Conservation (phyloP, 2,329 filamentous ascomycete species). For the Beauveria sp. region DNA sequence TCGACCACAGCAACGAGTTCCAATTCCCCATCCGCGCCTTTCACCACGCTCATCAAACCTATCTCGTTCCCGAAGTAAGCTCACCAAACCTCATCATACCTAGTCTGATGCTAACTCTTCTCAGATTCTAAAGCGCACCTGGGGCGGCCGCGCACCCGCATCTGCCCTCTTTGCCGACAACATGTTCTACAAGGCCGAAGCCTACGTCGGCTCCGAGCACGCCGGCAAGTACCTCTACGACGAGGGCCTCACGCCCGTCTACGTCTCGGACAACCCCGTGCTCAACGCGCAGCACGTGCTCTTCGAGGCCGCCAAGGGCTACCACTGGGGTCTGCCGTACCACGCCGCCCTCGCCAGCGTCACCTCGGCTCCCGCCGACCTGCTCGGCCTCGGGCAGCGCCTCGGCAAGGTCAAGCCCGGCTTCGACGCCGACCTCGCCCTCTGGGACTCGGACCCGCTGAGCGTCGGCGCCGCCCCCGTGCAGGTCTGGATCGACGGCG, state of each 20-base stretch:
- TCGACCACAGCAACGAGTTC: conserved; percentile 66
- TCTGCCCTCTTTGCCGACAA: conserved; percentile 63
- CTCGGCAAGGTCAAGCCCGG: conserved; percentile 55
- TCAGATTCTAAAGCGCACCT: conserved; percentile 48
- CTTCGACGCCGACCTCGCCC: conserved; percentile 52
- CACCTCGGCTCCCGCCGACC: conserved; percentile 50
- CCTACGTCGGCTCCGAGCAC: conserved; percentile 56
- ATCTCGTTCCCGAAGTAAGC: conserved; percentile 42
- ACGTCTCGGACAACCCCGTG: conserved; percentile 65
- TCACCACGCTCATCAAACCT: conserved; percentile 13
- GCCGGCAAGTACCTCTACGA: conserved; percentile 61
- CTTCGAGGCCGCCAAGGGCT: conserved; percentile 54
- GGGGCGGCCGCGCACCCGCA: conserved; percentile 45
- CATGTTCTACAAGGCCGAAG: conserved; percentile 65
- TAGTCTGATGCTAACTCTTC: background rate
- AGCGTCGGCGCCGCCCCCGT: conserved; percentile 51
- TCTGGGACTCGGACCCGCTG: conserved; percentile 57
- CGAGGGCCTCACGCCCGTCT: conserved; percentile 55
- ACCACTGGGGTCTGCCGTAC: conserved; percentile 53
- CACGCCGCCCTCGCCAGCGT: conserved; percentile 51
- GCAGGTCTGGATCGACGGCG: conserved; percentile 58
- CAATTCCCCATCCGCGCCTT: conserved; percentile 36
- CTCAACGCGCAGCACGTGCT: conserved; percentile 63
- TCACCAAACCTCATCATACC: too few relatives aligned
- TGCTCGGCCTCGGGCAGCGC: conserved; percentile 48